Base-by-base conservation (phyloP, 2,329 filamentous ascomycete genomes). In the Herpotrichia juniperi region DNA sequence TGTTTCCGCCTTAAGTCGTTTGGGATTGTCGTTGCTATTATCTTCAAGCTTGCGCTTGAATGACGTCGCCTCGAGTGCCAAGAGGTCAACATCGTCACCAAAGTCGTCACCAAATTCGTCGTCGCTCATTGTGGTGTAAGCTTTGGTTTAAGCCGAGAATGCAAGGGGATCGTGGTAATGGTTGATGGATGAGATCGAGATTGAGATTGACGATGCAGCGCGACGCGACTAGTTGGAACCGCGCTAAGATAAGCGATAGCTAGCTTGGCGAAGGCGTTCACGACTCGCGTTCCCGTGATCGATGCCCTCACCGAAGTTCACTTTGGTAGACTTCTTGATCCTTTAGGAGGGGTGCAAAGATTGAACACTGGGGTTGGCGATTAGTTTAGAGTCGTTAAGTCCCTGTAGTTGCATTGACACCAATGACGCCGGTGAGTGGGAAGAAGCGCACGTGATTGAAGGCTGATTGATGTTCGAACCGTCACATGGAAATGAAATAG, bases 211-310 rank as follows among this genome's bases (percentile, higher is more conserved):
- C 14, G 34, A 17, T 6, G 21, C 25, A n/a, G n/a, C 21, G 37
- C 19, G 19, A 40, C 19, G 37, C 21, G 37, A 11, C 37, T 3
- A 28, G 37, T 24, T 4, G 21, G 21, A 22, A 40, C 21, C 2
- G 16, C 37, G 37, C 37, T 40, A 40, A 40, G 37, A 40, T 40
- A 40, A 24, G 37, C 5, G 37, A 40, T 37, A 37, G 21, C 16
- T n/a, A 8, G n/a, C 11, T 9, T 14, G 31, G 31, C 12, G 16
- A 14, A 14, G 4, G 34, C 34, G 34, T 12, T 11, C 9, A 24
- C 8, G 12, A 40, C 37, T 40, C 37, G 37, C 21, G 9, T 14
- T 14, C 37, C 22, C 37, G 21, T 40, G 37, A 24, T 21, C 9
- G 25, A 7, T 11, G 16, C 14, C 31, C 31, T 34, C 31, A 5